These are phyloP conservation scores for Aspergillus luchuensis DNA, from an alignment of 2,329 filamentous ascomycete species.

Conservation along the genomic window DNA sequence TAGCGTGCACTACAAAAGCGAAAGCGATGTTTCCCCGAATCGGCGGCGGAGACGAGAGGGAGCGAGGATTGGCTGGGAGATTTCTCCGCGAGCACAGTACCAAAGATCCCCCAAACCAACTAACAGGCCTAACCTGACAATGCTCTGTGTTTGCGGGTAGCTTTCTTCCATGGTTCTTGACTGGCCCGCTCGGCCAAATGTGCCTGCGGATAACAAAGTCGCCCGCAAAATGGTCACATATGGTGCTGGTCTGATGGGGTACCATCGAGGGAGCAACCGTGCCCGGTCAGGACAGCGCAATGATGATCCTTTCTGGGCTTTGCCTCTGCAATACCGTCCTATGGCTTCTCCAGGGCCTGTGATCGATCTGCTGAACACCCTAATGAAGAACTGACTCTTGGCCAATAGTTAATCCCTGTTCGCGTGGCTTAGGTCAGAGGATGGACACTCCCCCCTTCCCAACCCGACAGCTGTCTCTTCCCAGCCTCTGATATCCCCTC, in stretches of 20 bases:
- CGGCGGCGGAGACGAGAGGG: conserved; percentile 16
- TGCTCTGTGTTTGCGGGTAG: not conserved
- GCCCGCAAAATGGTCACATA: not conserved
- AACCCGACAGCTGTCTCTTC: not conserved
- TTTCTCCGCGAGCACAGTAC: conserved; percentile 14
- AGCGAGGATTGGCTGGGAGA: conserved; percentile 20
- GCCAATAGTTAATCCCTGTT: not conserved
- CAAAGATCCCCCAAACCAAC: not conserved
- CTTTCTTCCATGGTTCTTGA: not conserved
- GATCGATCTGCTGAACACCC: not conserved
- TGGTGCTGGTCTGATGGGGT: not conserved
- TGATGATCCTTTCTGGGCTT: not conserved
- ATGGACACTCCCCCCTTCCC: not conserved
- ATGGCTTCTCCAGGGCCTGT: not conserved
- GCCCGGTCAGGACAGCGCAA: not conserved
- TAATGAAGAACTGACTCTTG: not conserved
- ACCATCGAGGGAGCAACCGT: not conserved
- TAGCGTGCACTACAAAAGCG: not conserved
- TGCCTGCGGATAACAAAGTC: not conserved
- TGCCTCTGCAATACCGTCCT: conserved; percentile 1
- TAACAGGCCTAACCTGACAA: not conserved
- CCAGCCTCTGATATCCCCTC: not conserved
- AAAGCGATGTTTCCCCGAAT: not conserved
- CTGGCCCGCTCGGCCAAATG: not conserved
- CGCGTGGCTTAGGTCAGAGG: conserved; percentile 2